A percentile compares a stretch with the other conserved stretches of the same genome.
These are phyloP conservation scores for Yamadazyma taylorii DNA, from an alignment of 1,139 yeast genomes.

Conservation along the genomic window DNA sequence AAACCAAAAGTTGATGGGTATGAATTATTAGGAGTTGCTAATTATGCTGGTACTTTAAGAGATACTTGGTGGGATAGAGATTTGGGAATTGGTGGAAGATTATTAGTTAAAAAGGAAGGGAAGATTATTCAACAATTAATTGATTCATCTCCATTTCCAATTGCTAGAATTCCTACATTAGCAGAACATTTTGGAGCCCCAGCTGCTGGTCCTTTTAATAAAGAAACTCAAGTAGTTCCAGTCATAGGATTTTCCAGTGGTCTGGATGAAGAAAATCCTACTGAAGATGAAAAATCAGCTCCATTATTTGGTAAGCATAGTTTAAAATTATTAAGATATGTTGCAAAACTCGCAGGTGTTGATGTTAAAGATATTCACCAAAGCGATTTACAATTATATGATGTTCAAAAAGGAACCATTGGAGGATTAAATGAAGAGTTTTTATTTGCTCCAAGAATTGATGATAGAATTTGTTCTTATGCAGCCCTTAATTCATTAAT, in stretches of 20 bases:
- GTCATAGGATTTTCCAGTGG: constrained; percentile 34
- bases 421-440: constrained; percentile 45
- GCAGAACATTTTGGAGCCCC: constrained; percentile 43
- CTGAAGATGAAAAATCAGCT: constrained; percentile 33
- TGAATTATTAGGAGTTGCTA: constrained; percentile 45
- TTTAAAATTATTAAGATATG: constrained; percentile 33
- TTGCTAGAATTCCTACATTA: constrained; percentile 43
- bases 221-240: constrained; percentile 45
- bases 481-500: constrained; percentile 40
- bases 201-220: constrained; percentile 33
- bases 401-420: constrained; percentile 39
- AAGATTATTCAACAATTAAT: constrained; percentile 27
- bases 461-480: constrained; percentile 46
- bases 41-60: constrained; percentile 41
- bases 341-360: constrained; percentile 30
- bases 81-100: constrained; percentile 48
- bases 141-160: constrained; percentile 38
- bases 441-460: constrained; percentile 44
- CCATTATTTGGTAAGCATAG: constrained; percentile 42
- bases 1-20: constrained; percentile 37
- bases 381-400: constrained; percentile 43
- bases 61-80: constrained; percentile 46
- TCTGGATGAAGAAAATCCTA: constrained; percentile 19
- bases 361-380: constrained; percentile 28
- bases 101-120: constrained; percentile 28